phyloP scores from a whole-genome alignment of 495 filamentous ascomycete species.

The Xylaria flabelliformis region DNA sequence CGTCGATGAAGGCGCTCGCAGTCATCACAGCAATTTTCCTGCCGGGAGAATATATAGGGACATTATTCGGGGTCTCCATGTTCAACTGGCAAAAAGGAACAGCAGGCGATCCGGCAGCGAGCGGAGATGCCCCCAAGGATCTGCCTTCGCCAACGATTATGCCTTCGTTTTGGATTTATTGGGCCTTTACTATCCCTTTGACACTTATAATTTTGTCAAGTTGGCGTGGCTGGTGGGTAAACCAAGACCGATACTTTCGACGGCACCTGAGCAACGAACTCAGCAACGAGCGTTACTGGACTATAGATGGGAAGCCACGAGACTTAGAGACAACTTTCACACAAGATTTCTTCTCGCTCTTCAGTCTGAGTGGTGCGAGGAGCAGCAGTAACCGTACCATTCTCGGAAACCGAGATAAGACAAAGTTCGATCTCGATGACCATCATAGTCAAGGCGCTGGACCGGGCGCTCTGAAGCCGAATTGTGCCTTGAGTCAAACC shows the following conservation, averaged over 20 bases:
- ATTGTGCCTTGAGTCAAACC: slow-evolving; percentile 20
- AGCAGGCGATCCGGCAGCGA: slow-evolving; percentile 34
- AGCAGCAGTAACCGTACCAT: slow-evolving; percentile 35
- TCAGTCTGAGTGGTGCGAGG: slow-evolving; percentile 35
- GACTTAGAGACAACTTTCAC: slow-evolving; percentile 41
- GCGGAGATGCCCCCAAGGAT: slow-evolving; percentile 28
- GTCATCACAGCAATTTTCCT: slow-evolving; percentile 46
- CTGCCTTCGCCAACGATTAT: slow-evolving; percentile 37
- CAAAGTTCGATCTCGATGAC: slow-evolving; percentile 20
- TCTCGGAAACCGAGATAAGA: slow-evolving; percentile 27
- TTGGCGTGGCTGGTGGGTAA: slow-evolving; percentile 47
- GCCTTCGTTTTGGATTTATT: slow-evolving; percentile 46
- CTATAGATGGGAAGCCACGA: slow-evolving; percentile 39
- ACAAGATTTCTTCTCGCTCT: slow-evolving; percentile 43
- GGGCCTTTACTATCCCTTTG: slow-evolving; percentile 42
- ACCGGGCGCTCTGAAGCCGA: slow-evolving; percentile 23
- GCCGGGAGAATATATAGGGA: slow-evolving; percentile 45
- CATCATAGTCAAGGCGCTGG: slow-evolving; percentile 12
- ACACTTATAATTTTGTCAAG: slow-evolving; percentile 39
- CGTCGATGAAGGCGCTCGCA: slow-evolving; percentile 45
- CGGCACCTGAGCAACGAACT: slow-evolving; percentile 43
- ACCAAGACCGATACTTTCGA: slow-evolving; percentile 43
- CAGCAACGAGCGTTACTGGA: slow-evolving; percentile 46
- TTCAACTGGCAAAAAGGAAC: slow-evolving; percentile 41
- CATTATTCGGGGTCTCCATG: slow-evolving; percentile 44